Base-by-base conservation (phyloP, 1,284 basidiomycete genomes). In the Puccinia triticina region DNA sequence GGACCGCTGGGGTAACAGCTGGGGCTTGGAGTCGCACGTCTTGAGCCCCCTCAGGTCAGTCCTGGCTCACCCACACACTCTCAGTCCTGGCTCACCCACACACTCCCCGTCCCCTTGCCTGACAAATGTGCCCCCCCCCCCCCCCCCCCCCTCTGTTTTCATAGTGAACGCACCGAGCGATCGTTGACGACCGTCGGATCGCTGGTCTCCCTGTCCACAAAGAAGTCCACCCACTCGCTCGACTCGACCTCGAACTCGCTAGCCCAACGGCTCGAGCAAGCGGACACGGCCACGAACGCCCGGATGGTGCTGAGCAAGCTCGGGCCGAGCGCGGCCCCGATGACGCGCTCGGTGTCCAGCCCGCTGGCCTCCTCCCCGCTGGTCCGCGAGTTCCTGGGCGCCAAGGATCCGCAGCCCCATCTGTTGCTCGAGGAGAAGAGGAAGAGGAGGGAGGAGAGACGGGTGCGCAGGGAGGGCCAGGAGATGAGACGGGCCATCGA, bases 41-140 rank as follows among this genome's bases (percentile, higher is more conserved):
- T 59, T 82, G 16, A 82, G 80, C 46, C 80, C 80, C 18, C 72
- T 82, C 16, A 82, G 80, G 80, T 82, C n/a, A 74, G 59, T 23
- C n/a, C 14, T 61, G 61, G 26, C 43, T 26, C 40, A 46, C 32
- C 34, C 7, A 59, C 69, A 5, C 53, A 3, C 67, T 55, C 5
- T 79, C 18, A 14, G 32, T 72, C n/a, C 48, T 73, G 50, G 12
- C 34, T 77, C 37, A 11, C 59, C 11, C 16, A 53, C 2, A 14
- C 32, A n/a, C n/a, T n/a, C n/a, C n/a, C n/a, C n/a, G n/a, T n/a
- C n/a, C n/a, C n/a, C n/a, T n/a, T n/a, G n/a, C n/a, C n/a, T n/a
- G n/a, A n/a, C n/a, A n/a, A n/a, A n/a, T n/a, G n/a, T 14, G 29
- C 23, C 34, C 29, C 12, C 23, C 26, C 37, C 57, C 21, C 37